phyloP scores from a whole-genome alignment of 2,329 filamentous ascomycete genomes.

The Didymella segeticola region DNA sequence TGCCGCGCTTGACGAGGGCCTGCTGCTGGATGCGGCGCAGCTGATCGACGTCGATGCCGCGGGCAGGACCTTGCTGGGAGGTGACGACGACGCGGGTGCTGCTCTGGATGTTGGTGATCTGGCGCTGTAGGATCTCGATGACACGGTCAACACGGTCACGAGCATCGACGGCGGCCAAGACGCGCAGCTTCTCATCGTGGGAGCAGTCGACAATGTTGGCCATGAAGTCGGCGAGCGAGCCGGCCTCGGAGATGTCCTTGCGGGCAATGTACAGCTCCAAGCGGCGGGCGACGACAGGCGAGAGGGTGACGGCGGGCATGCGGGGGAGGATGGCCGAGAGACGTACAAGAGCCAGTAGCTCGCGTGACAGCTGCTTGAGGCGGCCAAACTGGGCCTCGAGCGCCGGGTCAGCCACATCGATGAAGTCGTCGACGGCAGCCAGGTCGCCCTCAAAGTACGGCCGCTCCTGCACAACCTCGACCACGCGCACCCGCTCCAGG shows the following conservation, averaged over 20 bases:
- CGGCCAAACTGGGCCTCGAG: constrained; percentile 76
- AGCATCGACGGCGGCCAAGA: constrained; percentile 81
- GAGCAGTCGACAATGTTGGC: constrained; percentile 86
- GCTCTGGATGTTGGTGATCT: constrained; percentile 83
- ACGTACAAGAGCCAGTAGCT: constrained; percentile 83
- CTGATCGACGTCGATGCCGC: constrained; percentile 53
- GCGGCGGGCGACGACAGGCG: constrained; percentile 83
- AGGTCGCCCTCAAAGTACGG: constrained; percentile 89
- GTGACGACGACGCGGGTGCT: constrained; percentile 86
- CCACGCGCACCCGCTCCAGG: constrained; percentile 75
- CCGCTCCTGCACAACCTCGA: constrained; percentile 75
- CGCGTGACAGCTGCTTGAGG: constrained; percentile 83
- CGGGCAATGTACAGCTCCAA: constrained; percentile 86
- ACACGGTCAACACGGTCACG: constrained; percentile 81
- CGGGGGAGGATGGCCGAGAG: constrained; percentile 84
- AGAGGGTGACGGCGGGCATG: constrained; percentile 69
- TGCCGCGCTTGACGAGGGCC: constrained; percentile 46
- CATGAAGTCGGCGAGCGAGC: constrained; percentile 93
- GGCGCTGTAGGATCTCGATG: constrained; percentile 81
- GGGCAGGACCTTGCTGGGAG: constrained; percentile 63
- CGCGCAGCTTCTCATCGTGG: constrained; percentile 88
- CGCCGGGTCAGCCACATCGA: constrained; percentile 51
- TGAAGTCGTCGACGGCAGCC: constrained; percentile 71
- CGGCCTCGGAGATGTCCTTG: constrained; percentile 82
- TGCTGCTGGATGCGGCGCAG: constrained; percentile 54